Percentiles rank a stretch among this genome's conserved stretches.
These are phyloP conservation scores for Tetrapyrgos nigripes DNA, from an alignment of 1,284 basidiomycete genomes.

Conservation along the genomic window DNA sequence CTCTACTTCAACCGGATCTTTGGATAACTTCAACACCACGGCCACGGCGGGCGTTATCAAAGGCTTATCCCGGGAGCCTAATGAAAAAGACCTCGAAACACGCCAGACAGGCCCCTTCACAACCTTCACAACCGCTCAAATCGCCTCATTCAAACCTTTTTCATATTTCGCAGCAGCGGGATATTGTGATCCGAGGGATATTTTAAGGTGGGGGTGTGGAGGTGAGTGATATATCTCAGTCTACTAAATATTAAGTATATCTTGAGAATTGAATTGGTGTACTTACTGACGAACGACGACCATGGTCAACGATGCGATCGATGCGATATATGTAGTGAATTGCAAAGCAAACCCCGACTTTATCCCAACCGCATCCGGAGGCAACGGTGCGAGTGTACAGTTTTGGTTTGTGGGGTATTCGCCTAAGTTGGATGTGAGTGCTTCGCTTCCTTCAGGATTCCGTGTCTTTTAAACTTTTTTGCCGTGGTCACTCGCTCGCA, in stretches of 20 bases:
- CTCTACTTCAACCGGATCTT: too few species aligned
- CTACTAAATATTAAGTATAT: too few species aligned
- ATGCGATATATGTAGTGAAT: too few species aligned
- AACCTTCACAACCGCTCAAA: slow-evolving; percentile 36
- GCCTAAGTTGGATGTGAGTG: slow-evolving; percentile 28
- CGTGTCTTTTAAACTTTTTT: neutral
- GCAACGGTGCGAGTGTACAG: slow-evolving; percentile 44
- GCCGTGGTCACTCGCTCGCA: slow-evolving; percentile 39
- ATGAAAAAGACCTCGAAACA: too few species aligned
- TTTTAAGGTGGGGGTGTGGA: slow-evolving; percentile 38
- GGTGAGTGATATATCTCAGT: too few species aligned
- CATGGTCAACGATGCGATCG: too few species aligned
- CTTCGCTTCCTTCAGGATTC: neutral
- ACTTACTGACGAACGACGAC: too few species aligned
- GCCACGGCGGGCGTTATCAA: too few species aligned
- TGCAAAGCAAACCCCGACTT: slow-evolving; percentile 45
- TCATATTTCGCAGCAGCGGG: slow-evolving; percentile 43
- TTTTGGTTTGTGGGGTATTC: slow-evolving; percentile 53
- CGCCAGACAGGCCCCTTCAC: too few species aligned
- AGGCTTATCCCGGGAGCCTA: too few species aligned
- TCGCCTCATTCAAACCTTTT: slow-evolving; percentile 44
- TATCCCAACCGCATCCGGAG: slow-evolving; percentile 45
- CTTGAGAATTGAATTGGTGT: too few species aligned
- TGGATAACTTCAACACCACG: too few species aligned
- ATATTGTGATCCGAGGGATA: slow-evolving; percentile 39